These are phyloP conservation scores for Plasmodium fragile DNA, from an alignment of 169 alveolate species.

Conservation along the genomic window DNA sequence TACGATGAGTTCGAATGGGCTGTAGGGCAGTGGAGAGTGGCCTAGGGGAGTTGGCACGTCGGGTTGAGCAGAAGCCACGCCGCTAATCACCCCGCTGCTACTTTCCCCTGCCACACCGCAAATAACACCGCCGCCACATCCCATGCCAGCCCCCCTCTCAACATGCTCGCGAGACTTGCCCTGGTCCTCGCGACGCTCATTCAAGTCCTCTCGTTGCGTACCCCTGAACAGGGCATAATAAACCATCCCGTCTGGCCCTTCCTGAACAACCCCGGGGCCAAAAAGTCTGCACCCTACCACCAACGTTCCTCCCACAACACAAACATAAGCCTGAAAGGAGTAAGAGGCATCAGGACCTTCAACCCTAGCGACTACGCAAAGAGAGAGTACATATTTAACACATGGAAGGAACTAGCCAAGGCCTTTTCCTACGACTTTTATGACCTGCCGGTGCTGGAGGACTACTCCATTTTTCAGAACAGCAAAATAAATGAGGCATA, in stretches of 20 bases:
- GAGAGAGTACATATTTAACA: constrained; percentile 68
- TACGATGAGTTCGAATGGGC: background rate
- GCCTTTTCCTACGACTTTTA: constrained; percentile 42
- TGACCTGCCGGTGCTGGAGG: constrained; percentile 65
- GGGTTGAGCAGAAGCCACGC: background rate
- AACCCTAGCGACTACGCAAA: constrained; percentile 9
- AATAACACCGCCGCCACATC: background rate
- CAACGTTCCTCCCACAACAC: background rate
- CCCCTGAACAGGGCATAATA: background rate
- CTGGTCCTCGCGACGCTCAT: background rate
- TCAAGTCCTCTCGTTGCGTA: background rate
- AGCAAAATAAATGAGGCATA: constrained; percentile 55
- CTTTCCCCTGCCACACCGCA: background rate
- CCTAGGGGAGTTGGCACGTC: background rate
- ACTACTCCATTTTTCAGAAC: constrained; percentile 22
- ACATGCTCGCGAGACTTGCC: background rate
- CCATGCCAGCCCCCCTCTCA: background rate
- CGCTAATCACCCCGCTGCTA: background rate
- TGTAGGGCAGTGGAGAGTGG: background rate
- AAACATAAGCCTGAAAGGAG: background rate
- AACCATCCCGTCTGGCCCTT: background rate
- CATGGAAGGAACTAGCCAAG: constrained; percentile 46
- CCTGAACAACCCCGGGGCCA: background rate
- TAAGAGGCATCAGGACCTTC: constrained; percentile 56
- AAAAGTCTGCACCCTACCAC: background rate